Base-by-base conservation (phyloP, 2,329 filamentous ascomycete species). In the Fonsecaea monophora region DNA sequence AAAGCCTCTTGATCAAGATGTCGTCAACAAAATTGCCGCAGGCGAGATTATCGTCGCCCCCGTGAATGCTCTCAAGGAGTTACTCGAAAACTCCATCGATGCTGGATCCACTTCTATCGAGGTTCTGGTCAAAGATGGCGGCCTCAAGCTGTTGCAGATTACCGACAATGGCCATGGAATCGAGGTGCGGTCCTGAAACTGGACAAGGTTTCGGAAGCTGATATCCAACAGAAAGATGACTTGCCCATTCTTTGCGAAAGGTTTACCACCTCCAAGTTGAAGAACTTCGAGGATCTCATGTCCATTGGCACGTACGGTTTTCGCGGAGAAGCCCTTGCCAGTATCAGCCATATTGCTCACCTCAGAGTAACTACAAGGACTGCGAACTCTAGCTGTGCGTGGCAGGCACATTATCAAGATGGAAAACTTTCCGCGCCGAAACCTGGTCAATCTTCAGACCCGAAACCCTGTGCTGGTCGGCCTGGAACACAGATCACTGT, bases 31-130 rank as follows among this genome's bases (percentile, higher is more conserved):
- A 78, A 99, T 99, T 72, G 95, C 95, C 0, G 95, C 95, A 0
- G 95, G 95, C 21, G 95, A 99, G 78, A 99, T 99, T 74, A 99
- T 99, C 68, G 93, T 99, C 57, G 94, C 95, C 1, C 96, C 95
- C 0, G 93, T 97, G 34, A 92, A 99, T 78, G 95, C 96, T 2
- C 80, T 99, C 65, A 99, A 99, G 79, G 95, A 99, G 77, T 83
- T 99, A 58, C 93, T 99, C 12, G 95, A 99, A 78, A 99, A 99
- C 74, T 90, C 95, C 3, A 93, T 99, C 15, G 96, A 99, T 80
- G 95, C 96, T n/a, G 94, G 95, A 4, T 92, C 95, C 2, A 98
- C 95, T 0, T 88, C 90, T 1, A 82, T 99, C 54, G 95, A 99
- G 76, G 90, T 99, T 18, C 78, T 97, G 3, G 91, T 96, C 73